Evolutionary conservation across 495 filamentous ascomycete genomes (phyloP), one percentile per base, ranked within the genome.

Genomic region (Tricharina praecox): DNA sequence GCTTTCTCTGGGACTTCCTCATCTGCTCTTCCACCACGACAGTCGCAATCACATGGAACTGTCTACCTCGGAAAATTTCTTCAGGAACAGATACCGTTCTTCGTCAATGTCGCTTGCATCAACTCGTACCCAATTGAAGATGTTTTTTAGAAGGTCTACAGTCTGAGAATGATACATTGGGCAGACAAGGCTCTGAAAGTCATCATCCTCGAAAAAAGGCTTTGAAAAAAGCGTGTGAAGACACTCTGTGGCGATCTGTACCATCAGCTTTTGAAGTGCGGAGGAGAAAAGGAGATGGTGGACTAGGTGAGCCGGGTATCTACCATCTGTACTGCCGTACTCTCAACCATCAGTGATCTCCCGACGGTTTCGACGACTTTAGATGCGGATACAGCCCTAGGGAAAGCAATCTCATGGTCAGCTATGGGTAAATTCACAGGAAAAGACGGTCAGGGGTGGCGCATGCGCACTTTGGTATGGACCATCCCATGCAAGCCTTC

Each of bases 61-160:
- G 8, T 43, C 40, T 68, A 83, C 84, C 76, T 96, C 90, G 3
- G 88, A 85, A 30, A 96, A 75, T 65, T 87, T 93, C 67, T 95
- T 95, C 18, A 80, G 76, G 53, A 96, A 76, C 26, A 82, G 72
- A 60, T 97, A 96, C 60, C 85, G 88, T 50, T 84, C 80, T 47
- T 95, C 85, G 56, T 93, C 83, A 23, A 87, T 73, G 56, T 90
- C 77, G 36, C 78, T 68, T 5, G 81, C 70, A 44, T 88, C 80
- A 48, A 88, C 78, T 4, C 76, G 63, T 0, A 85, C 82, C 82
- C 83, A 93, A 53, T 85, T 73, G 56, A 81, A 88, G 21, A 94
- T 70, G 49, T 75, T 74, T 51, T 72, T 72, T 45, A 87, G 73
- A n/a, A 92, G 69, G 21, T 69, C 68, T 30, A 93, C 70, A 49